Conservation (phyloP, 75 land plant genomes). For the Larix kaempferi region DNA sequence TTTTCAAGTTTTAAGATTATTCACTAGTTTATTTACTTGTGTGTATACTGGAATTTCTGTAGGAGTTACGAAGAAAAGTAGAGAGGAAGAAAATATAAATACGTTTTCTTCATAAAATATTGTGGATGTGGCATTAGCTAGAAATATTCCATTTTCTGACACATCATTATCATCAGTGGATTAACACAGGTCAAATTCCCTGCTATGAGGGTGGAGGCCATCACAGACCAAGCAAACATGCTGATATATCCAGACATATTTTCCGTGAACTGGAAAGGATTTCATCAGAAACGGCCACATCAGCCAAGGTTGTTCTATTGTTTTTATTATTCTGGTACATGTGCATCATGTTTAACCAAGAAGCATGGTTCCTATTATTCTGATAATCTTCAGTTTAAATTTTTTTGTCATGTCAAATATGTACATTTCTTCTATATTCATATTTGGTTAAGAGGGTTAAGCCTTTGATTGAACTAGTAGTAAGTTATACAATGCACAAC, state of each 20-base stretch:
- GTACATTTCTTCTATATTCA: background rate
- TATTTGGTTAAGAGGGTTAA: background rate
- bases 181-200: constrained; percentile 95
- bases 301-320: constrained; percentile 45
- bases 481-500: background rate
- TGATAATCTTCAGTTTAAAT: no score
- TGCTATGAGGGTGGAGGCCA: constrained; percentile 99
- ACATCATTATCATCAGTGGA: constrained; percentile 62
- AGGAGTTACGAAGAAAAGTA: background rate
- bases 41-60: background rate
- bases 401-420: background rate
- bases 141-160: background rate
- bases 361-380: no score
- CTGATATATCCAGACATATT: constrained; percentile 85
- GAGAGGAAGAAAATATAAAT: background rate
- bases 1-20: background rate
- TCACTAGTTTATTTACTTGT: background rate
- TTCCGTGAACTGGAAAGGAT: constrained; percentile 91
- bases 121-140: background rate
- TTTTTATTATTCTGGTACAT: no score
- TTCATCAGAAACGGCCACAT: constrained; percentile 34
- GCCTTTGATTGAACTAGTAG: background rate
- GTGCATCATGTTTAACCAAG: no score
- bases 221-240: constrained; percentile 93
- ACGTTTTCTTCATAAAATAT: background rate